Evolutionary conservation across 768 basidiomycete species (phyloP).

Genomic region (Phlebiopsis flavidoalba): DNA sequence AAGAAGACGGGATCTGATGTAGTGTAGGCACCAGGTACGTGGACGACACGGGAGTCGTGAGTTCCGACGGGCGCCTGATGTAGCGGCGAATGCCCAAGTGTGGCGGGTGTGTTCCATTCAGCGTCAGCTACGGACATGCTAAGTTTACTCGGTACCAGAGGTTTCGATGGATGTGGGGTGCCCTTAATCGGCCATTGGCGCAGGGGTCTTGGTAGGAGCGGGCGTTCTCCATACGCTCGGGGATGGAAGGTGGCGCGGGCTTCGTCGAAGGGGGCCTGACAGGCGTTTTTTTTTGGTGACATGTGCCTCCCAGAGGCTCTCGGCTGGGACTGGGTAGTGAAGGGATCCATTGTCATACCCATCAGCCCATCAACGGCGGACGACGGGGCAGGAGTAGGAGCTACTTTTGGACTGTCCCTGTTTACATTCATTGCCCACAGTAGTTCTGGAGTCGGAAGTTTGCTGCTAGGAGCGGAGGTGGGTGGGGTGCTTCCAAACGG

Average conservation of each 20-base stretch:
- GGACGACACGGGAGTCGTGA: background rate
- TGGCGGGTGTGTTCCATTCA: background rate
- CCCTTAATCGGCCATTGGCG: background rate
- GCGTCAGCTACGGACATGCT: background rate
- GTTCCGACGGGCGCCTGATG: background rate
- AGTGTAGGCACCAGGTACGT: constrained; percentile 2
- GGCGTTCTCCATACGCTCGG: background rate
- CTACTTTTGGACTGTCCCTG: background rate
- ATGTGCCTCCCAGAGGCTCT: background rate
- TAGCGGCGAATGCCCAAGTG: background rate
- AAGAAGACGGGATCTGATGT: constrained; percentile 10
- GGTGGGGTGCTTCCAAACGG: background rate
- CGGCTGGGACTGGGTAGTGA: background rate
- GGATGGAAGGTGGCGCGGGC: background rate
- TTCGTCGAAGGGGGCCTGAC: background rate
- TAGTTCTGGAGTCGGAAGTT: background rate
- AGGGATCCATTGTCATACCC: background rate
- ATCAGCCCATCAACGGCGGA: background rate
- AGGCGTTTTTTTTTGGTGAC: background rate
- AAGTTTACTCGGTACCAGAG: background rate
- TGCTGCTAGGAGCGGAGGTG: background rate
- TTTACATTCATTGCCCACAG: constrained; percentile 1
- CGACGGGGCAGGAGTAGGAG: background rate
- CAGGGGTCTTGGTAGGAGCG: background rate
- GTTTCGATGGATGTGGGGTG: background rate